Conservation (phyloP, 1,284 basidiomycete genomes). For the Stereum hirsutum region DNA sequence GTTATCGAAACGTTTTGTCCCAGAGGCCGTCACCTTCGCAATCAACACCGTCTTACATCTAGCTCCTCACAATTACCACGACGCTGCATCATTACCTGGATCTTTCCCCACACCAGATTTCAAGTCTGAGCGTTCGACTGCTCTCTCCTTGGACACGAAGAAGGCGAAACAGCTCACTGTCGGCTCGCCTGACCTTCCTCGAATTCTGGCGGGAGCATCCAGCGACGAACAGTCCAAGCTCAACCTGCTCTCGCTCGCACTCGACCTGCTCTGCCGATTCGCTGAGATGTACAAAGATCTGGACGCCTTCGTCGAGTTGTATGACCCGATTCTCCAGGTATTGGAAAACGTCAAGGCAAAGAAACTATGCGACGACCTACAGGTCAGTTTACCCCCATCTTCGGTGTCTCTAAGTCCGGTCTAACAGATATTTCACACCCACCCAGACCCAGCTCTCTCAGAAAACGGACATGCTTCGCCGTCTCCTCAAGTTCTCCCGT, state of each 20-base stretch:
- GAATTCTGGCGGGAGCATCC: conserved; percentile 26
- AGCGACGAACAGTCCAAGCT: conserved; percentile 55
- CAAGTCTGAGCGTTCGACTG: conserved; percentile 23
- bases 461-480: conserved; percentile 35
- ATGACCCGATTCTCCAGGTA: conserved; percentile 55
- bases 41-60: conserved; percentile 67
- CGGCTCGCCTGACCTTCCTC: conserved; percentile 37
- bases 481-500: conserved; percentile 67
- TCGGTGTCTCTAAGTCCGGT: not conserved
- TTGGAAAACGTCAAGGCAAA: conserved; percentile 44
- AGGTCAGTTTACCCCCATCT: conserved; percentile 34
- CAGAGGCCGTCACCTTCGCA: conserved; percentile 85
- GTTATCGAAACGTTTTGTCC: conserved; percentile 81
- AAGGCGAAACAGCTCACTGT: conserved; percentile 29
- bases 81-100: conserved; percentile 44
- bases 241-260: conserved; percentile 51
- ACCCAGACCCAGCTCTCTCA: conserved; percentile 35
- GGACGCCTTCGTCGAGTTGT: conserved; percentile 81
- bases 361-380: conserved; percentile 40
- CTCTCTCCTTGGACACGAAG: conserved; percentile 30
- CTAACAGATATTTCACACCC: conserved; percentile 1
- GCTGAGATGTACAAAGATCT: conserved; percentile 71
- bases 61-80: conserved; percentile 48
- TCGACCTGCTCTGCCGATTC: conserved; percentile 59
- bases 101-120: conserved; percentile 72